Conservation (phyloP, 805 yeast genomes). For the Saturnispora hagleri region DNA sequence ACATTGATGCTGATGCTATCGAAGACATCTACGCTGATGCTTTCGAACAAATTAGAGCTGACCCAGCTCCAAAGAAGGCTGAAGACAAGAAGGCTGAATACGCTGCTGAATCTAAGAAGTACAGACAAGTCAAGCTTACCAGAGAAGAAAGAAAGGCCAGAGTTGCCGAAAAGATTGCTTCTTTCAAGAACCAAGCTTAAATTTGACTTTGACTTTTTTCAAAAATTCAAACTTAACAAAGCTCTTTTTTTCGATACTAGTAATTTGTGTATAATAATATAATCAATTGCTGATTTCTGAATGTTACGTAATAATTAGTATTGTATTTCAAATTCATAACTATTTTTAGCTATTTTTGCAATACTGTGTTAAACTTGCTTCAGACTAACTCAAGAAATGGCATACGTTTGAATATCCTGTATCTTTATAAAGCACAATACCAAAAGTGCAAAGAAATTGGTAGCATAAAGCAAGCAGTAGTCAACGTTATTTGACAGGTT, state of each 20-base stretch:
- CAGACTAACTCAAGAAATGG: no score
- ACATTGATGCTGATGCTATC: slow-evolving; percentile 90
- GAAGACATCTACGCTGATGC: slow-evolving; percentile 95
- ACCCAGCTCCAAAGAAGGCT: slow-evolving; percentile 86
- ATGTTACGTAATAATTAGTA: background rate
- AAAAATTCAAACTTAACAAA: background rate
- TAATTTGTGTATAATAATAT: background rate
- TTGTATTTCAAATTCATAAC: no score
- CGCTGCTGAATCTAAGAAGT: slow-evolving; percentile 94
- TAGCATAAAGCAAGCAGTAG: no score
- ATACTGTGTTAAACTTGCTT: no score
- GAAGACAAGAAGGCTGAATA: slow-evolving; percentile 93
- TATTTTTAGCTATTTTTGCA: no score
- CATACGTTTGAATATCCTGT: no score
- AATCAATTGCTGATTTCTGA: background rate
- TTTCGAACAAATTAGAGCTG: slow-evolving; percentile 92
- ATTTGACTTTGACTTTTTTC: slow-evolving; percentile 13
- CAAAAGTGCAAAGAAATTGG: no score
- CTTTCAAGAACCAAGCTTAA: slow-evolving; percentile 50
- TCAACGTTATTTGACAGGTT: no score
- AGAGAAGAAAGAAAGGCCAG: slow-evolving; percentile 83
- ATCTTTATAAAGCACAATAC: no score
- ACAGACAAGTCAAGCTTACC: slow-evolving; percentile 82
- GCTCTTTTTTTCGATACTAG: background rate
- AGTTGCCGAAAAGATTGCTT: slow-evolving; percentile 90